Percentiles rank a stretch among this genome's conserved stretches.
Conservation (phyloP, 2,329 filamentous ascomycete species). For the Sodiomyces alkalinus region DNA sequence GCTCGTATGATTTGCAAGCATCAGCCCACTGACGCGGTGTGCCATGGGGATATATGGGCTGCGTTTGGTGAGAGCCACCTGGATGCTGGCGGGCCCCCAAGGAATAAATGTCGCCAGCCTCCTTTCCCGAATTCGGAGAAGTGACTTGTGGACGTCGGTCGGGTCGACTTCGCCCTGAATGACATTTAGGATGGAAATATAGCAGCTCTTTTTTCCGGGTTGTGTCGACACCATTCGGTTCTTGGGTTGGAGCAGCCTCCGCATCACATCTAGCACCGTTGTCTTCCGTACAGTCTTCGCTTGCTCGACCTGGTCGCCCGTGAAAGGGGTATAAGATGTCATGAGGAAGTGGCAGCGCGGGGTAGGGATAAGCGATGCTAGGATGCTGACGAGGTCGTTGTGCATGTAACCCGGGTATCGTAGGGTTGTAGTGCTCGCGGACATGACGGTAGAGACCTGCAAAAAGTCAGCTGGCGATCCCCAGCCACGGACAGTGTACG, state of each 20-base stretch:
- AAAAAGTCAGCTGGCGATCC: constrained; percentile 1
- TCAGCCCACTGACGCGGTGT: constrained; percentile 86
- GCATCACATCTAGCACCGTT: constrained; percentile 95
- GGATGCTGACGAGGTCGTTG: constrained; percentile 93
- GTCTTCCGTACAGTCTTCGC: constrained; percentile 97
- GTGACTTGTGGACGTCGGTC: constrained; percentile 95
- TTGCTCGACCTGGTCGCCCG: constrained; percentile 87
- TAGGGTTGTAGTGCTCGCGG: constrained; percentile 88
- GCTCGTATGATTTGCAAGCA: constrained; percentile 96
- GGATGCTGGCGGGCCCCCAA: constrained; percentile 95
- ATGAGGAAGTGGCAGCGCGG: constrained; percentile 96
- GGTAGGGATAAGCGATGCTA: constrained; percentile 90
- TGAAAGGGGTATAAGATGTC: constrained; percentile 97
- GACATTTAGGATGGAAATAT: constrained; percentile 97
- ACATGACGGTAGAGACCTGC: constrained; percentile 94
- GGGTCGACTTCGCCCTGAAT: constrained; percentile 98
- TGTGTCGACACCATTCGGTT: constrained; percentile 98
- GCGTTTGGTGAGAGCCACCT: constrained; percentile 91
- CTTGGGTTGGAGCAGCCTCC: constrained; percentile 86
- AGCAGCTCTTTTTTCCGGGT: constrained; percentile 93
- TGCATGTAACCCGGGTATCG: constrained; percentile 99
- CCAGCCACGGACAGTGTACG: too few species aligned
- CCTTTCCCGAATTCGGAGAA: constrained; percentile 88
- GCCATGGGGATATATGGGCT: constrained; percentile 92
- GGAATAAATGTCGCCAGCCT: constrained; percentile 92